Base-by-base conservation (phyloP, 495 filamentous ascomycete species). In the Talaromyces trachyspermus region DNA sequence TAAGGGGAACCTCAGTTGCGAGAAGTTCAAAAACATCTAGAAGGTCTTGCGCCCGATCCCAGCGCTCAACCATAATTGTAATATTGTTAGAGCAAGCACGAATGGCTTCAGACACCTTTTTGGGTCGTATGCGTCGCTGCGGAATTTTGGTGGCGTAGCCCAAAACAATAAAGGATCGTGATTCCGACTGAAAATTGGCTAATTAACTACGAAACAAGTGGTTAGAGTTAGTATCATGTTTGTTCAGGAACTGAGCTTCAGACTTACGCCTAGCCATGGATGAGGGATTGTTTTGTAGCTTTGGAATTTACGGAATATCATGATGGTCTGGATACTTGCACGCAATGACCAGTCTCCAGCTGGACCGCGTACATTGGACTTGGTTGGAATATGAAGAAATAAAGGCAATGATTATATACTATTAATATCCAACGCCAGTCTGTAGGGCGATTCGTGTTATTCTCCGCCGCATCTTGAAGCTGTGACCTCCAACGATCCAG, bases 11-110 rank as follows among this genome's bases (percentile, higher is more conserved):
- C 8, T 35, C 32, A 35, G 32, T 35, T n/a, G 32, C 32, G 4
- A 35, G 10, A 15, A 6, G 5, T 15, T 35, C 10, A 17, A 35
- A 35, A 35, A n/a, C n/a, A 35, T 35, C 32, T 17, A 35, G 17
- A n/a, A 35, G 32, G 5, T 35, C 32, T n/a, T 35, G 2, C 6
- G 32, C 32, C 32, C 32, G 10, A 12, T 35, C 32, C 32, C 32
- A 35, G n/a, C 32, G 32, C 17, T 35, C 32, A 35, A 15, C 32
- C n/a, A 35, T 35, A 6, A 35, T 35, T 15, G 17, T 4, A 35
- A 35, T 35, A 35, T 35, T 35, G n/a, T 35, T 35, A n/a, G 32
- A 35, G 17, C 32, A 35, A 35, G 32, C 32, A 11, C 32, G 32
- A n/a, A 35, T 35, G 5, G 32, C 32, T 15, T 35, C 32, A 3